Base-by-base conservation (phyloP, 2,329 filamentous ascomycete genomes). In the Verticillium albo-atrum region DNA sequence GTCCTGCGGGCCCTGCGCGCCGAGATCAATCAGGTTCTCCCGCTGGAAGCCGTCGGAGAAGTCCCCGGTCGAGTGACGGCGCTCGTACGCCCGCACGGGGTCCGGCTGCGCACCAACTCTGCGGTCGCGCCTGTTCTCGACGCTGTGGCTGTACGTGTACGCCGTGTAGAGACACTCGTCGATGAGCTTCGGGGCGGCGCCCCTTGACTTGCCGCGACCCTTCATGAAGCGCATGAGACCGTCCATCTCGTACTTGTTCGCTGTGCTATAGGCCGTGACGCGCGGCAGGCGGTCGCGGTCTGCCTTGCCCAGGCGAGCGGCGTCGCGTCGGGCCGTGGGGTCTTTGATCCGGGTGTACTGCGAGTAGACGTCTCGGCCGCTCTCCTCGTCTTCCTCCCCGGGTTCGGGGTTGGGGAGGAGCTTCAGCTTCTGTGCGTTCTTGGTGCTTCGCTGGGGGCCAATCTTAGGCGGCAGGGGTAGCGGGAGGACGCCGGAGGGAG, bases 291-390 rank as follows among this genome's bases (percentile, higher is more conserved):
- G 84, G 64, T 92, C 89, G 59, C 95, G 85, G 72, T 99, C 95
- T 42, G 94, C 93, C 74, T 98, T 99, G 37, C 95, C 95, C 47
- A 99, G 76, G 59, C 93, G 82, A 28, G 95, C 95, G 17, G 95
- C 95, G 80, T 98, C 94, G 68, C 95, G 85, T 62, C 95, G 82
- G 9, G 95, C 95, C 0, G 89, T 97, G 1, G 94, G 93, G 70
- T 99, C 95, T 74, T 98, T 98, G 76, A 99, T 99, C 52, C 95
- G 85, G 9, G 94, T 97, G 73, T 97, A 98, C 73, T 99, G 95
- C 27, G 93, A 94, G 77, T 99, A 99, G 32, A 99, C 95, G 72
- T 99, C 95, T 64, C 93, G 83, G 10, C 93, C 92, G 68, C 91
- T 95, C 74, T 97, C 94, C 69, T 97, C 94, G 63, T 98, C 93